Conservation (phyloP, 2,329 filamentous ascomycete genomes). For the Hirsutella rhossiliensis region DNA sequence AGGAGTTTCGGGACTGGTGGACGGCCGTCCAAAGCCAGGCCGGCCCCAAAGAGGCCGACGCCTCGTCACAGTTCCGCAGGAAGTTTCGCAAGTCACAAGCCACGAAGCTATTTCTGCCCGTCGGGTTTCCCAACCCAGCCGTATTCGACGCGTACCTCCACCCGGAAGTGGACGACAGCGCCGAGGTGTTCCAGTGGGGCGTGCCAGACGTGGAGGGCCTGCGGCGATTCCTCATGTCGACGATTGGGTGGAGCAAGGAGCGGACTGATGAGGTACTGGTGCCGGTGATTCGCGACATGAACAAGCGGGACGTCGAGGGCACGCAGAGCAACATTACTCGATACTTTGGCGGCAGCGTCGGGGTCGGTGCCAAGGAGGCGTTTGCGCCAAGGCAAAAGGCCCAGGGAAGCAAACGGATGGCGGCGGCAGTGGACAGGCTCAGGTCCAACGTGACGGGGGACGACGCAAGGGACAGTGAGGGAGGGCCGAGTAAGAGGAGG, state of each 20-base stretch:
- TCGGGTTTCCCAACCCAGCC: constrained; percentile 63
- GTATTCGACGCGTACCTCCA: constrained; percentile 76
- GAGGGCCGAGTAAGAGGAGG: constrained; percentile 7
- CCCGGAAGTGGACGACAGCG: constrained; percentile 72
- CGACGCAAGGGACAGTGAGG: neutral
- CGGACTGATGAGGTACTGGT: constrained; percentile 91
- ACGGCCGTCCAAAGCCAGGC: constrained; percentile 55
- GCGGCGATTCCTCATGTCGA: constrained; percentile 74
- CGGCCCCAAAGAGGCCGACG: constrained; percentile 52
- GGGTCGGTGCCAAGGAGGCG: constrained; percentile 51
- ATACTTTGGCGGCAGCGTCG: constrained; percentile 69
- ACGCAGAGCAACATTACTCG: constrained; percentile 95
- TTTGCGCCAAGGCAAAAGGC: constrained; percentile 59
- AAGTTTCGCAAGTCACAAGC: constrained; percentile 75
- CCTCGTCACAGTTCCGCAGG: constrained; percentile 55
- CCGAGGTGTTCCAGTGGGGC: constrained; percentile 84
- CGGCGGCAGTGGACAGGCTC: constrained; percentile 58
- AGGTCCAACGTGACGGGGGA: constrained; percentile 24
- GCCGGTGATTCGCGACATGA: constrained; percentile 93
- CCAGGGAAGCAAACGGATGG: constrained; percentile 61
- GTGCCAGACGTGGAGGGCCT: constrained; percentile 85
- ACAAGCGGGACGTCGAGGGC: constrained; percentile 72
- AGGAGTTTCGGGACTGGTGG: constrained; percentile 86
- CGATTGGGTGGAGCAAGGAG: constrained; percentile 86
- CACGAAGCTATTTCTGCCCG: constrained; percentile 76